Evolutionary conservation across 73 alveolate species (phyloP).

Genomic region (Blepharisma japonicum): DNA sequence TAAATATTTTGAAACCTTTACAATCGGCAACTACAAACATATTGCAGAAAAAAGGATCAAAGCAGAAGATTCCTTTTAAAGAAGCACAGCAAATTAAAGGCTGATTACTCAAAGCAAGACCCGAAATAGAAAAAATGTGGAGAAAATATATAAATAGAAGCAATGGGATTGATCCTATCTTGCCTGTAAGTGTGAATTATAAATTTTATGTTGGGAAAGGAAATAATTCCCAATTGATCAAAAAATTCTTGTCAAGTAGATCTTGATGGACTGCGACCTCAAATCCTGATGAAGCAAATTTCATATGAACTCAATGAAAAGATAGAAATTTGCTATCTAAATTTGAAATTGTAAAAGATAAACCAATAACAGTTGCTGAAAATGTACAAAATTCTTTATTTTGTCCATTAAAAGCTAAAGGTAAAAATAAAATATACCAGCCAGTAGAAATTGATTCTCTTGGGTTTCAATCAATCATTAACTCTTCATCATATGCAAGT

Average conservation of each 20-base stretch:
- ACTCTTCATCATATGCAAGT: not conserved
- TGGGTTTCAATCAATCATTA: slow-evolving; percentile 18
- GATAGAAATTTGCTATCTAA: not conserved
- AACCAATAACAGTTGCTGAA: not conserved
- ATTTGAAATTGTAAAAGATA: not conserved
- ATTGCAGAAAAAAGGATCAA: too few species aligned
- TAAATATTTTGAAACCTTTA: too few species aligned
- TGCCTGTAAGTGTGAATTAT: slow-evolving; percentile 2
- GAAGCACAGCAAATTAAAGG: not conserved
- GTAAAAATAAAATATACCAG: not conserved
- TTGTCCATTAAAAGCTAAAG: not conserved
- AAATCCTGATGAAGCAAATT: slow-evolving; percentile 42
- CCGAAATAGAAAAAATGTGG: slow-evolving; percentile 5
- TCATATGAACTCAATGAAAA: slow-evolving; percentile 45
- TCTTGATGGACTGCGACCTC: slow-evolving; percentile 73
- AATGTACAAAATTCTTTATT: not conserved
- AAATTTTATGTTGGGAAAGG: slow-evolving; percentile 76
- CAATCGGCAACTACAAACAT: too few species aligned
- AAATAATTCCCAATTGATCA: slow-evolving; percentile 57
- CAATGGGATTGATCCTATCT: not conserved
- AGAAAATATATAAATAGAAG: slow-evolving; percentile 15
- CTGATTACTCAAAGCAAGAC: not conserved
- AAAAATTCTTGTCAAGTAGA: slow-evolving; percentile 45
- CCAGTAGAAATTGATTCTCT: slow-evolving; percentile 22
- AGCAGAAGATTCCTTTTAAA: slow-evolving; percentile 6